phyloP scores from a whole-genome alignment of 176 grass and related monocot genomes.

The Musa itinerans region DNA sequence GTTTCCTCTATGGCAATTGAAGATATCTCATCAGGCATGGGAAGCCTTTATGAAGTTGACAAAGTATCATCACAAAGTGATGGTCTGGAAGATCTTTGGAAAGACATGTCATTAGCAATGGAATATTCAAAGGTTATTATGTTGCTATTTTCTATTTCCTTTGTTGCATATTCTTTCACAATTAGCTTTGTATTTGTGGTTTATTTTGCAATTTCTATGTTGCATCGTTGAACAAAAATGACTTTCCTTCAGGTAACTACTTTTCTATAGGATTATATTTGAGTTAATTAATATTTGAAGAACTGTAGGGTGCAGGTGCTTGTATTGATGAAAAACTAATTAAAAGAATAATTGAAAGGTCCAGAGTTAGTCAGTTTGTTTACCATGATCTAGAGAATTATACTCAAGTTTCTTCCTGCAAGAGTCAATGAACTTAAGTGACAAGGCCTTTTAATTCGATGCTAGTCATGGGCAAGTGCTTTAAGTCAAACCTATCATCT shows the following conservation, averaged over 20 bases:
- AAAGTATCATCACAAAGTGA: constrained; percentile 41
- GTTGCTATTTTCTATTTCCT: not conserved
- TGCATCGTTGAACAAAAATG: not conserved
- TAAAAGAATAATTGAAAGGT: not conserved
- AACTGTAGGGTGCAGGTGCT: not conserved
- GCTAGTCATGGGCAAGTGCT: not conserved
- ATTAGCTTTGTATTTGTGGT: constrained; percentile 7
- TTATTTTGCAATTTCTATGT: constrained; percentile 8
- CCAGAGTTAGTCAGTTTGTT: not conserved
- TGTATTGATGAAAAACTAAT: not conserved
- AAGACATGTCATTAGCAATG: constrained; percentile 74
- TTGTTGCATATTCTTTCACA: constrained; percentile 11
- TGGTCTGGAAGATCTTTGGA: constrained; percentile 84
- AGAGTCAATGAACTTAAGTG: not conserved
- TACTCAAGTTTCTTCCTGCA: not conserved
- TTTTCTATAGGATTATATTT: not conserved
- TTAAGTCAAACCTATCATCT: no score
- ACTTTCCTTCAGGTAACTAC: not conserved
- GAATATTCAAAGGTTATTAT: constrained; percentile 69
- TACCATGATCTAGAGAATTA: not conserved
- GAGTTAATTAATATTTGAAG: not conserved
- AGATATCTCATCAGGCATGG: constrained; percentile 15
- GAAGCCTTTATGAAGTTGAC: constrained; percentile 32
- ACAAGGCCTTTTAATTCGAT: not conserved
- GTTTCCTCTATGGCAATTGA: not conserved